Conservation (phyloP, 345 rosid genomes). For the Eutrema yunnanense region DNA sequence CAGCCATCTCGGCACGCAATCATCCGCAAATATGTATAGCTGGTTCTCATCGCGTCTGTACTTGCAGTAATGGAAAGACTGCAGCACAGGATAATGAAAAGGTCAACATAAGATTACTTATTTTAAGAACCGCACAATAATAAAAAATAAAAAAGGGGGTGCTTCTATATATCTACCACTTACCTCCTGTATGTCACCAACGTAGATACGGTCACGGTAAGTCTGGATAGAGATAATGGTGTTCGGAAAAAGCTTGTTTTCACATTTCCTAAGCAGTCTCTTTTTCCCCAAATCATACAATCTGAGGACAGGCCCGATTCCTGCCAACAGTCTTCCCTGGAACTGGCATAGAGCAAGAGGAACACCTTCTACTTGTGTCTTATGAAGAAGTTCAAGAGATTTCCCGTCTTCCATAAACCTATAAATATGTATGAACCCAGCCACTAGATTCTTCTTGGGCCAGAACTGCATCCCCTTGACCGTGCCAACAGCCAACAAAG, state of each 20-base stretch:
- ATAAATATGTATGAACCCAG: conserved; percentile 86
- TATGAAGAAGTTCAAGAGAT: conserved; percentile 83
- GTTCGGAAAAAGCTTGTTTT: conserved; percentile 93
- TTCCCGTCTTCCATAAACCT: conserved; percentile 90
- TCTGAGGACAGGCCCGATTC: conserved; percentile 84
- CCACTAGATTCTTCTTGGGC: conserved; percentile 59
- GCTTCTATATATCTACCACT: not conserved
- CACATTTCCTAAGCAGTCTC: conserved; percentile 90
- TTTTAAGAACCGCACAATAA: not conserved
- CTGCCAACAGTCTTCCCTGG: conserved; percentile 93
- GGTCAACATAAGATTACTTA: not conserved
- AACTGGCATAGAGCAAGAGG: conserved; percentile 90
- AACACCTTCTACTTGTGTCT: conserved; percentile 93
- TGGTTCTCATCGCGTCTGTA: conserved; percentile 97
- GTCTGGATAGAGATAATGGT: conserved; percentile 68
- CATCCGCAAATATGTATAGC: conserved; percentile 92
- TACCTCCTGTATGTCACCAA: conserved; percentile 97
- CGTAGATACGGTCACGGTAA: conserved; percentile 91
- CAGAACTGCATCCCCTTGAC: conserved; percentile 89
- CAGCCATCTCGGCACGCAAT: conserved; percentile 95
- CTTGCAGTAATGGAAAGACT: conserved; percentile 99
- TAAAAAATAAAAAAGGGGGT: not conserved
- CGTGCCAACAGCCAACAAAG: conserved; percentile 91
- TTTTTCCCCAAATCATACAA: conserved; percentile 90
- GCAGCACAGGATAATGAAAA: conserved; percentile 18